A percentile compares a stretch with the other conserved stretches of the same genome.
phyloP scores from a whole-genome alignment of 1,139 yeast genomes.

The Diutina rugosa region DNA sequence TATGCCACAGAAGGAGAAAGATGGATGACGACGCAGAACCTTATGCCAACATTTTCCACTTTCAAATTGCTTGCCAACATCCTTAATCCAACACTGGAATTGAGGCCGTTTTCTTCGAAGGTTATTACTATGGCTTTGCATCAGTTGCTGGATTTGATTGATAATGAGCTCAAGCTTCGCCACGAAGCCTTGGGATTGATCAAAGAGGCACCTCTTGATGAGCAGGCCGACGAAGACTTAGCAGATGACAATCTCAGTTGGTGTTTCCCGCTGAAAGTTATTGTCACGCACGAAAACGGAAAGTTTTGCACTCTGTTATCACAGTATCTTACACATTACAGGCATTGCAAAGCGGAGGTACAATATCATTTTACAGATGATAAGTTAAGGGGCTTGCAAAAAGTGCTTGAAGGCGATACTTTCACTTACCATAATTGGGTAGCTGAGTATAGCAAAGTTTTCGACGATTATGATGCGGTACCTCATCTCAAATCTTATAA shows the following conservation, averaged over 20 bases:
- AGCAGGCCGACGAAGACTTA: slow-evolving; percentile 5
- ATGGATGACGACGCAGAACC: slow-evolving; percentile 39
- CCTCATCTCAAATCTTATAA: slow-evolving; percentile 35
- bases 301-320: not conserved
- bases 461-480: slow-evolving; percentile 26
- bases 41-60: slow-evolving; percentile 38
- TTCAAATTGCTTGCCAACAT: slow-evolving; percentile 35
- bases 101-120: slow-evolving; percentile 12
- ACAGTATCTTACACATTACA: slow-evolving; percentile 5
- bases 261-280: not conserved
- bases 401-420: slow-evolving; percentile 13
- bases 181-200: slow-evolving; percentile 18
- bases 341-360: slow-evolving; percentile 21
- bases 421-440: slow-evolving; percentile 43
- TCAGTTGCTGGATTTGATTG: slow-evolving; percentile 16
- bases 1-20: slow-evolving; percentile 33
- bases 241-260: not conserved
- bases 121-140: slow-evolving; percentile 18
- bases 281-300: not conserved
- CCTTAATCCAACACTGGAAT: slow-evolving; percentile 20
- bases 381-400: slow-evolving; percentile 23
- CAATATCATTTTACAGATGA: slow-evolving; percentile 42
- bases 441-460: slow-evolving; percentile 20
- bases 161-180: slow-evolving; percentile 30
- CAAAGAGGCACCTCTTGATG: slow-evolving; percentile 23